Evolutionary conservation across 495 filamentous ascomycete species (phyloP).

Genomic region (Penicillium silybi): DNA sequence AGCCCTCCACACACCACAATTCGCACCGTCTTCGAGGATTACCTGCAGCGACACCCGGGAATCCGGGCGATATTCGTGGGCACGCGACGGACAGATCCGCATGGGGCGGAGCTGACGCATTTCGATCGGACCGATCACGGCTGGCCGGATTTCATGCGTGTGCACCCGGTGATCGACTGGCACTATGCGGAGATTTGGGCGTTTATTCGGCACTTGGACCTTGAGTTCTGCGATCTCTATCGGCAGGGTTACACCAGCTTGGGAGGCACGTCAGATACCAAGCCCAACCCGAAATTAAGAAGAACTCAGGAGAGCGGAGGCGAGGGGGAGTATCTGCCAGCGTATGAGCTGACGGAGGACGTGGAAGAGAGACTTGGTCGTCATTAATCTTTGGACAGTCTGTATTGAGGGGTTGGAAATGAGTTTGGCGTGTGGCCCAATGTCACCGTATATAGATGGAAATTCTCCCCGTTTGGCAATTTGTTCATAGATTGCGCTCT

Average conservation of each 20-base stretch:
- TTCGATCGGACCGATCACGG: constrained; percentile 85
- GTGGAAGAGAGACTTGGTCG: constrained; percentile 81
- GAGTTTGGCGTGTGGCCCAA: constrained; percentile 1
- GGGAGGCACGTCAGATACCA: constrained; percentile 84
- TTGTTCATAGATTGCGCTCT: constrained; percentile 14
- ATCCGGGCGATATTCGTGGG: constrained; percentile 90
- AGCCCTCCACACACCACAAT: constrained; percentile 50
- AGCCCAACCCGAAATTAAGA: constrained; percentile 77
- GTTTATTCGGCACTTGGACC: constrained; percentile 73
- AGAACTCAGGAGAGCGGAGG: constrained; percentile 25
- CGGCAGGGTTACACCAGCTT: constrained; percentile 82
- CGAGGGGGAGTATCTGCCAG: constrained; percentile 61
- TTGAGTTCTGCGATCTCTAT: constrained; percentile 83
- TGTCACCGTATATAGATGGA: constrained; percentile 14
- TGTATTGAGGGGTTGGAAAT: neutral
- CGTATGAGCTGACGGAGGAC: constrained; percentile 83
- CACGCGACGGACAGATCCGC: constrained; percentile 87
- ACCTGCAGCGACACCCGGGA: constrained; percentile 55
- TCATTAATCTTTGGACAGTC: constrained; percentile 38
- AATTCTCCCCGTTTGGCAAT: constrained; percentile 1
- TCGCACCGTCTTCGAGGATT: constrained; percentile 64
- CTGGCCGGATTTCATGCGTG: constrained; percentile 89
- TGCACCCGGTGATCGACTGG: constrained; percentile 97
- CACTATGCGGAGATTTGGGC: constrained; percentile 94
- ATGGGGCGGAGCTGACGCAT: constrained; percentile 69